A percentile compares a stretch with the other conserved stretches of the same genome.
phyloP scores from a whole-genome alignment of 2,329 filamentous ascomycete species.

The Fusarium sp. region DNA sequence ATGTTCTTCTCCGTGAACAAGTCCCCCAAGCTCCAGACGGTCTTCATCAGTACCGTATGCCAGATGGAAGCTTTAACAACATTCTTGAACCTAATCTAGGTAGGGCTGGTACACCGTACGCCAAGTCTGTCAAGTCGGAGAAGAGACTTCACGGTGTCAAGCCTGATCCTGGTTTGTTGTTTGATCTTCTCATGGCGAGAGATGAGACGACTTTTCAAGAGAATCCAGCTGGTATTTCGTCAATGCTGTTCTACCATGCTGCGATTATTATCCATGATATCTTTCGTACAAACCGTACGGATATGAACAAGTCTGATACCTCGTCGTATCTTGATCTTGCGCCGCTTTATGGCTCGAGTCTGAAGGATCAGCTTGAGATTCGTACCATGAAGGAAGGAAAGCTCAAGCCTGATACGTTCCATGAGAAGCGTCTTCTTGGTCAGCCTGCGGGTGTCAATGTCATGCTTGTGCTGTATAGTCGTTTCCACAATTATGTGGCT shows the following conservation, averaged over 20 bases:
- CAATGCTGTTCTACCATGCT: constrained; percentile 80
- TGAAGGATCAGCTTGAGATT: constrained; percentile 71
- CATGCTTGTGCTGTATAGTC: constrained; percentile 75
- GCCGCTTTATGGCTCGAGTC: constrained; percentile 77
- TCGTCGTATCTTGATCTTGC: constrained; percentile 82
- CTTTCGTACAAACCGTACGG: constrained; percentile 63
- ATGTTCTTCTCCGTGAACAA: constrained; percentile 53
- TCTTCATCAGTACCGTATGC: constrained; percentile 51
- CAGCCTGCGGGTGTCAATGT: constrained; percentile 78
- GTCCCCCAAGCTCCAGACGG: constrained; percentile 54
- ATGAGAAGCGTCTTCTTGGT: constrained; percentile 72
- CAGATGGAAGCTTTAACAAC: constrained; percentile 65
- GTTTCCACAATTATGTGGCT: constrained; percentile 77
- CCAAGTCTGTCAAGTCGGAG: constrained; percentile 71
- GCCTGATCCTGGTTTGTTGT: constrained; percentile 75
- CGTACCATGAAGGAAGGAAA: constrained; percentile 74
- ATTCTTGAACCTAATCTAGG: constrained; percentile 73
- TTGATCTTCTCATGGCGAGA: constrained; percentile 75
- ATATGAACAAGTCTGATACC: constrained; percentile 73
- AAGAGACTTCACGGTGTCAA: constrained; percentile 69
- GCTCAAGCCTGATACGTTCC: constrained; percentile 78
- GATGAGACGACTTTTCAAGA: constrained; percentile 63
- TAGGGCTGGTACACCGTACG: constrained; percentile 74
- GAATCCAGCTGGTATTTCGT: constrained; percentile 79
- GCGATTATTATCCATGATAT: constrained; percentile 66